Evolutionary conservation across 2,329 filamentous ascomycete species (phyloP).

Genomic region (Mariannaea sp.): DNA sequence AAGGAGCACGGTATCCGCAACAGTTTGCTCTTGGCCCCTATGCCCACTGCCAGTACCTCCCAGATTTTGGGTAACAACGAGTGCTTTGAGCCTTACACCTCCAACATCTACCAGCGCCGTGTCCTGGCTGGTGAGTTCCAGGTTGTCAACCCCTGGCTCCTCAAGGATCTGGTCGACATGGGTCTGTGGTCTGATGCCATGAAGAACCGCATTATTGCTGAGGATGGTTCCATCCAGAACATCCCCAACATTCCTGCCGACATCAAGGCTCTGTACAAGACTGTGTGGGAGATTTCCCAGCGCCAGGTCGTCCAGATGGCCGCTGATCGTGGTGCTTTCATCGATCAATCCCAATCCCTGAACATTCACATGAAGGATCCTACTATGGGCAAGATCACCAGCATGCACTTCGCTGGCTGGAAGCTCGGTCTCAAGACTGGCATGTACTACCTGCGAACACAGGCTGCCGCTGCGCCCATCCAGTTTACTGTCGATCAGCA

Average conservation of each 20-base stretch:
- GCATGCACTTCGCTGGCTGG: constrained; percentile 99
- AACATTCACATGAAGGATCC: constrained; percentile 99
- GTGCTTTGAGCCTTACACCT: constrained; percentile 99
- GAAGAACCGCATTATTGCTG: constrained; percentile 99
- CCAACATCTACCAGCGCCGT: constrained; percentile 99
- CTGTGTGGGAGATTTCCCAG: constrained; percentile 98
- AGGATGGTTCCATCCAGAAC: constrained; percentile 93
- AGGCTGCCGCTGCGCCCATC: constrained; percentile 94
- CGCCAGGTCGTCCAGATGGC: constrained; percentile 96
- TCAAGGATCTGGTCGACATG: constrained; percentile 97
- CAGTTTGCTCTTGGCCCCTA: constrained; percentile 91
- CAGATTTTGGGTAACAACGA: constrained; percentile 99
- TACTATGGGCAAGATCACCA: constrained; percentile 99
- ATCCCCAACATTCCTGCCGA: constrained; percentile 96
- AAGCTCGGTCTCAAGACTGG: constrained; percentile 99
- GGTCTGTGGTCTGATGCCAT: constrained; percentile 99
- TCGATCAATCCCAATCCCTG: constrained; percentile 97
- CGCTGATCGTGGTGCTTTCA: constrained; percentile 96
- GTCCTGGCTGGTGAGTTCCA: constrained; percentile 98
- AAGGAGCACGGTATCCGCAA: constrained; percentile 93
- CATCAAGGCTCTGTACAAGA: constrained; percentile 98
- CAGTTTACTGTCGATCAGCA: constrained; percentile 99
- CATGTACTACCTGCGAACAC: constrained; percentile 99
- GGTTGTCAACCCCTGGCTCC: constrained; percentile 97
- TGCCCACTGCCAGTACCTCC: constrained; percentile 96